Percentiles rank a stretch among this genome's conserved stretches.
Conservation (phyloP, 148 eudicot species). For the Fagopyrum homotropicum region DNA sequence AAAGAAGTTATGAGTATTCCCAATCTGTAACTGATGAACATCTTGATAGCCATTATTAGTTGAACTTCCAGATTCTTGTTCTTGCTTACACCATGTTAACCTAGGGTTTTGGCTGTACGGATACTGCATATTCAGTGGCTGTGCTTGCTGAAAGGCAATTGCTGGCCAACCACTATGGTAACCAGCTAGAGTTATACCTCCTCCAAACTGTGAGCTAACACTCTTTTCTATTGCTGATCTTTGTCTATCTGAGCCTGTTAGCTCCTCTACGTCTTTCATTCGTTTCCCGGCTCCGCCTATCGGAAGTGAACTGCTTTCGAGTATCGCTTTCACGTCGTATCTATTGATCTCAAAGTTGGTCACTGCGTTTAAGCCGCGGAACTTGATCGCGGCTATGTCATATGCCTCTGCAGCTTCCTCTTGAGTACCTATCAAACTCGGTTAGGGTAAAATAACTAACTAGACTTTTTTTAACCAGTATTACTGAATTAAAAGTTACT, state of each 20-base stretch:
- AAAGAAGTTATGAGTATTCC: constrained; percentile 43
- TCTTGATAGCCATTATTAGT: constrained; percentile 15
- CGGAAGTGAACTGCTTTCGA: constrained; percentile 72
- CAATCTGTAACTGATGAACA: constrained; percentile 15
- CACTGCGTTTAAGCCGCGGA: constrained; percentile 79
- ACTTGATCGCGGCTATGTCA: constrained; percentile 95
- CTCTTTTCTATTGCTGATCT: constrained; percentile 10
- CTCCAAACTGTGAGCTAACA: neutral
- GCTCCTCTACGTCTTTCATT: constrained; percentile 58
- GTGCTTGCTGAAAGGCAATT: constrained; percentile 18
- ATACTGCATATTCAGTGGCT: neutral
- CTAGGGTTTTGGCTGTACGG: constrained; percentile 21
- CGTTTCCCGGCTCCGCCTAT: constrained; percentile 92
- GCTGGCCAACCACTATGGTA: constrained; percentile 45
- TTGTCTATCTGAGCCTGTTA: constrained; percentile 21
- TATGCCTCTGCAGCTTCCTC: constrained; percentile 99
- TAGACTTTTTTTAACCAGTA: no score
- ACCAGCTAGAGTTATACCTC: neutral
- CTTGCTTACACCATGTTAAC: constrained; percentile 74
- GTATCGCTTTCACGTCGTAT: constrained; percentile 77
- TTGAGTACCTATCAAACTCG: constrained; percentile 53
- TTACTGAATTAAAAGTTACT: constrained; percentile 11
- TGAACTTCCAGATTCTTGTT: constrained; percentile 27
- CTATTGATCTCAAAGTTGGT: constrained; percentile 86
- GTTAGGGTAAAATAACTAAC: no score